Conservation (phyloP, 306 rosid species). For the Lathyrus tuberosus region DNA sequence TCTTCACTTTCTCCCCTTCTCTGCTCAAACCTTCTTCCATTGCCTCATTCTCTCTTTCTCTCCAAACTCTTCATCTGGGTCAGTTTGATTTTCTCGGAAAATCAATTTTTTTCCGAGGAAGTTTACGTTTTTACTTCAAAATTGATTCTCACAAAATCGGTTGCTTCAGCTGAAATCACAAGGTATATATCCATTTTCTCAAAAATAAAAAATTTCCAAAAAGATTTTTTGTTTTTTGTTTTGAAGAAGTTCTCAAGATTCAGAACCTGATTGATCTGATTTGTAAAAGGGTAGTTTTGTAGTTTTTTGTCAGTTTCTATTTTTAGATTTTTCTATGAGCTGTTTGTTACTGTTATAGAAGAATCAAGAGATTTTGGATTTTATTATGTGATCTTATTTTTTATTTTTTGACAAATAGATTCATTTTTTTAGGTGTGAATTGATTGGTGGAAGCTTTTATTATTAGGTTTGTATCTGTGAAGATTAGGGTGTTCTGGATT, state of each 20-base stretch:
- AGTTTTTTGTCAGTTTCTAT: background rate
- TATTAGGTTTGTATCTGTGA: constrained; percentile 43
- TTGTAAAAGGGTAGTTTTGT: background rate
- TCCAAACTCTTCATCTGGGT: constrained; percentile 37
- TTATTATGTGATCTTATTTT: constrained; percentile 33
- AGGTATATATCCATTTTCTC: constrained; percentile 41
- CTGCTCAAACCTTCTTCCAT: constrained; percentile 30
- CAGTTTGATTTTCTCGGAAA: constrained; percentile 40
- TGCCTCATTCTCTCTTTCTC: constrained; percentile 22
- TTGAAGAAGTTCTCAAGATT: constrained; percentile 32
- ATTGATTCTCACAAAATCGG: constrained; percentile 19
- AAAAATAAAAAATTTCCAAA: background rate
- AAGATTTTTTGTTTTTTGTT: too few species aligned
- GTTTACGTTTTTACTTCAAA: constrained; percentile 17
- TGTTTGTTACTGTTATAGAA: background rate
- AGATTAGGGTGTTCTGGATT: constrained; percentile 46
- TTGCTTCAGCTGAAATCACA: constrained; percentile 33
- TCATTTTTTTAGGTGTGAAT: constrained; percentile 27
- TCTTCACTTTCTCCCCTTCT: constrained; percentile 13
- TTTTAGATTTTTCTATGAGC: constrained; percentile 2
- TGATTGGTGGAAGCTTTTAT: constrained; percentile 39
- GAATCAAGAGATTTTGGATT: constrained; percentile 16
- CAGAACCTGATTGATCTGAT: constrained; percentile 54
- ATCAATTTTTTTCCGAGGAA: constrained; percentile 32
- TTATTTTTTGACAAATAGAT: background rate